Evolutionary conservation across 495 filamentous ascomycete genomes (phyloP).

Genomic region (Penicillium canariense): DNA sequence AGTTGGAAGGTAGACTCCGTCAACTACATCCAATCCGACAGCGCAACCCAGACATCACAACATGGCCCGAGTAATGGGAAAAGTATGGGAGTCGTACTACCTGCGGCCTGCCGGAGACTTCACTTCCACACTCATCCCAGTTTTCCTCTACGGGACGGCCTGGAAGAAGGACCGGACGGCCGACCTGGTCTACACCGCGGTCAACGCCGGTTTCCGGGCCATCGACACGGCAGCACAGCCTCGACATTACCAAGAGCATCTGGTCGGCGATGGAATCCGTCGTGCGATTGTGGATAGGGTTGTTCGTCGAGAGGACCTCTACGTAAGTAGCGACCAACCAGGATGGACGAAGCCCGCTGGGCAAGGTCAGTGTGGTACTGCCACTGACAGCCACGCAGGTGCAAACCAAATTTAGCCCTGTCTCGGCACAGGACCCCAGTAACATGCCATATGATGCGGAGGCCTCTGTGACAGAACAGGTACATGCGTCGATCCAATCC

Average conservation of each 20-base stretch:
- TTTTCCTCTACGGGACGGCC: conserved; percentile 79
- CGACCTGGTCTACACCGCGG: conserved; percentile 64
- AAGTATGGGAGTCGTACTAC: conserved; percentile 37
- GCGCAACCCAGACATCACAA: neutral
- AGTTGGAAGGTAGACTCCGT: neutral
- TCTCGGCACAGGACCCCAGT: conserved; percentile 55
- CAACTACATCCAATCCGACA: neutral
- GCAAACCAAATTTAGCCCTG: conserved; percentile 78
- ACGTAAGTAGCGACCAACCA: conserved; percentile 39
- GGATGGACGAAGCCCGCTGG: neutral
- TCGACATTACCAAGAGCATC: conserved; percentile 70
- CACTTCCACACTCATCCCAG: conserved; percentile 40
- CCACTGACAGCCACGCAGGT: conserved; percentile 43
- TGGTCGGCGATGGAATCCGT: conserved; percentile 65
- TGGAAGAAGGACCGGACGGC: conserved; percentile 76
- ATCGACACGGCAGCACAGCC: conserved; percentile 81
- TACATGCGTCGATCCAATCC: conserved; percentile 61
- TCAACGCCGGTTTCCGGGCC: conserved; percentile 68
- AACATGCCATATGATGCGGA: conserved; percentile 60
- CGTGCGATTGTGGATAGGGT: conserved; percentile 55
- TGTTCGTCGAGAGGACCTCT: conserved; percentile 59
- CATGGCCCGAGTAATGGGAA: conserved; percentile 31
- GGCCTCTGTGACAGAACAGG: conserved; percentile 54
- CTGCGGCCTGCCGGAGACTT: conserved; percentile 32
- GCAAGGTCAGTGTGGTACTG: neutral